Evolutionary conservation across 2,329 filamentous ascomycete genomes (phyloP).

Genomic region (Exophiala calicioides): DNA sequence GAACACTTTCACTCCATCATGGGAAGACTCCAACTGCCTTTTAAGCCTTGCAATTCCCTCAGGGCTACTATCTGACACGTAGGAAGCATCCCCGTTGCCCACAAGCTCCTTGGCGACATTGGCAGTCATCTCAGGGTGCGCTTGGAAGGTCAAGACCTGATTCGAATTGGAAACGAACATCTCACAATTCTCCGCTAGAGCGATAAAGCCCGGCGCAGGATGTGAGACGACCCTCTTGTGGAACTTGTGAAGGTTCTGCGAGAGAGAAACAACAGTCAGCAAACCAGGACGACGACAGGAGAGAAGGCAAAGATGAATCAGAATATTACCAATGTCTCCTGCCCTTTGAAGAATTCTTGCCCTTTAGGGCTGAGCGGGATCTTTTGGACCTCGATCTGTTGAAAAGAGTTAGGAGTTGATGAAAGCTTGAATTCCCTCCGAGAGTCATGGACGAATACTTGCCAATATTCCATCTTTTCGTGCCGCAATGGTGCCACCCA

Average conservation of each 20-base stretch:
- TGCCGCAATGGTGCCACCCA: constrained; percentile 6
- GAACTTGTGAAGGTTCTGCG: constrained; percentile 44
- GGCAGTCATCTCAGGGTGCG: constrained; percentile 47
- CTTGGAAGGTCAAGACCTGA: constrained; percentile 48
- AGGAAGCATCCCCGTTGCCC: background rate
- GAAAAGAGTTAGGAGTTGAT: background rate
- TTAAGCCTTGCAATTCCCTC: constrained; percentile 4
- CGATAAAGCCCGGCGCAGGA: constrained; percentile 38
- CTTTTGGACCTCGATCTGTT: constrained; percentile 5
- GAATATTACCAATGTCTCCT: constrained; percentile 18
- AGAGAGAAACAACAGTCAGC: constrained; percentile 8
- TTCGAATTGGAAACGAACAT: constrained; percentile 43
- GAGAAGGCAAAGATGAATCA: too few species aligned
- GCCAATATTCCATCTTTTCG: constrained; percentile 8
- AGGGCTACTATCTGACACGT: constrained; percentile 5
- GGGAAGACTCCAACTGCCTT: background rate
- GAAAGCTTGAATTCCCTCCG: too few species aligned
- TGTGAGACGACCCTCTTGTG: constrained; percentile 42
- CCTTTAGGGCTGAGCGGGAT: constrained; percentile 43
- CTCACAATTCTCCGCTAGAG: constrained; percentile 43
- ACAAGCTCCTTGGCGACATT: constrained; percentile 8
- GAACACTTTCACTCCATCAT: constrained; percentile 10
- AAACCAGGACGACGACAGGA: background rate
- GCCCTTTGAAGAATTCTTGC: constrained; percentile 40
- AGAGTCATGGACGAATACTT: background rate